phyloP scores from a whole-genome alignment of 2,329 filamentous ascomycete genomes.

The Tolypocladium ovalisporum region DNA sequence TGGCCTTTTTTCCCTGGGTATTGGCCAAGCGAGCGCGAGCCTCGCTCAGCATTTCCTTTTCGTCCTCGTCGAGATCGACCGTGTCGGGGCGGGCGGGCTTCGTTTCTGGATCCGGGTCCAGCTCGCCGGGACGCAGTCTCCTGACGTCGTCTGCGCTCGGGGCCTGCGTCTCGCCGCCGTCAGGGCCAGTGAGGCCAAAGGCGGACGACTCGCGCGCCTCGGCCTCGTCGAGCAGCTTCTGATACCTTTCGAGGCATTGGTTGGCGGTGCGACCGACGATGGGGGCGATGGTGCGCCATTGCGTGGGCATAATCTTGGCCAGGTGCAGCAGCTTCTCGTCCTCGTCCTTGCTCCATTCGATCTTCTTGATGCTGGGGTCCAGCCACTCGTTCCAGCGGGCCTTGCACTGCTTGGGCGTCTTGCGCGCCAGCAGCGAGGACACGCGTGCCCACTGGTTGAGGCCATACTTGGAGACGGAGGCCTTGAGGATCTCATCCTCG shows the following conservation, averaged over 20 bases:
- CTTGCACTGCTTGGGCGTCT: constrained; percentile 98
- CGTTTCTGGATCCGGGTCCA: constrained; percentile 94
- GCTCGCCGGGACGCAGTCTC: constrained; percentile 77
- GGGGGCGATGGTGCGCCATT: constrained; percentile 97
- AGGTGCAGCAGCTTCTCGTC: constrained; percentile 95
- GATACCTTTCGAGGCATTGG: constrained; percentile 93
- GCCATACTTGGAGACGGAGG: constrained; percentile 87
- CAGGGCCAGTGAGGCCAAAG: constrained; percentile 72
- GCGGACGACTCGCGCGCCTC: constrained; percentile 81
- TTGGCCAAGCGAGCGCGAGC: constrained; percentile 93
- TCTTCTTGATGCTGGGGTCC: constrained; percentile 94
- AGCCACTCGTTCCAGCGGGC: constrained; percentile 98
- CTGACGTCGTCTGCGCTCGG: constrained; percentile 90
- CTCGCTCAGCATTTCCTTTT: constrained; percentile 99
- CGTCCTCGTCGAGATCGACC: constrained; percentile 95
- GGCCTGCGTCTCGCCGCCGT: constrained; percentile 75
- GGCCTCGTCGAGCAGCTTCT: constrained; percentile 91
- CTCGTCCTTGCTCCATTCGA: constrained; percentile 97
- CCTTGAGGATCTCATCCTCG: constrained; percentile 95
- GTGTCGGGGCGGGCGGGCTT: constrained; percentile 94
- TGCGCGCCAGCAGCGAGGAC: constrained; percentile 89
- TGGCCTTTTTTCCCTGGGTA: constrained; percentile 97
- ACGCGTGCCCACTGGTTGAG: constrained; percentile 98
- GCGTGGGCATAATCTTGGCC: constrained; percentile 96
- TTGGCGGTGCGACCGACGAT: constrained; percentile 94